phyloP scores from a whole-genome alignment of 805 yeast species.

The Sugiyamaella floridensis region DNA sequence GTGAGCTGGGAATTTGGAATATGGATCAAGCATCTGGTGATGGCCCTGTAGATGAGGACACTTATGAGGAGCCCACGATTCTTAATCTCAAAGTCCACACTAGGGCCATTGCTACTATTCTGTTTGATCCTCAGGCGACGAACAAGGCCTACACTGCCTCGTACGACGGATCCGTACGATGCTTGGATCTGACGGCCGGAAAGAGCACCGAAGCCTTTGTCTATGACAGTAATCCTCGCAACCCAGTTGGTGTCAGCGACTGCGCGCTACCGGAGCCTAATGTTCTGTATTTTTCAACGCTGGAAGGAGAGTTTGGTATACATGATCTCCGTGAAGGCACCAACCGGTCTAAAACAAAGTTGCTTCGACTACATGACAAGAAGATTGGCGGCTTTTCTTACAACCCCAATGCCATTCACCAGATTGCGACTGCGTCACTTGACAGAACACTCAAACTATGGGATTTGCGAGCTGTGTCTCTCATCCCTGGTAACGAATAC shows the following conservation, averaged over 20 bases:
- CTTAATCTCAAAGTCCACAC: conserved; percentile 69
- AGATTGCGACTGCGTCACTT: conserved; percentile 80
- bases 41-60: conserved; percentile 32
- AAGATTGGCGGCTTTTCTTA: conserved; percentile 86
- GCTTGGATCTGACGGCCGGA: conserved; percentile 57
- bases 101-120: conserved; percentile 59
- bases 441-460: conserved; percentile 80
- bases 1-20: conserved; percentile 85
- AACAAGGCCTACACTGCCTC: conserved; percentile 61
- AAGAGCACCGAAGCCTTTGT: conserved; percentile 57
- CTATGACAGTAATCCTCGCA: conserved; percentile 38
- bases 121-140: conserved; percentile 44
- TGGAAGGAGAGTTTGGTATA: conserved; percentile 72
- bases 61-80: conserved; percentile 37
- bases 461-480: conserved; percentile 60
- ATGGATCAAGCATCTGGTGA: conserved; percentile 38
- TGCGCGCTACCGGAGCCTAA: conserved; percentile 52
- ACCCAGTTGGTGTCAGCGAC: conserved; percentile 67
- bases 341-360: conserved; percentile 27
- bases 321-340: conserved; percentile 56
- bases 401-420: conserved; percentile 59
- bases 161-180: conserved; percentile 82
- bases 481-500: conserved; percentile 6
- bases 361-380: conserved; percentile 72
- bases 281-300: conserved; percentile 63